A percentile compares a stretch with the other conserved stretches of the same genome.
phyloP scores from a whole-genome alignment of 192 early-diverging fungal species.

The Coemansia sp. region DNA sequence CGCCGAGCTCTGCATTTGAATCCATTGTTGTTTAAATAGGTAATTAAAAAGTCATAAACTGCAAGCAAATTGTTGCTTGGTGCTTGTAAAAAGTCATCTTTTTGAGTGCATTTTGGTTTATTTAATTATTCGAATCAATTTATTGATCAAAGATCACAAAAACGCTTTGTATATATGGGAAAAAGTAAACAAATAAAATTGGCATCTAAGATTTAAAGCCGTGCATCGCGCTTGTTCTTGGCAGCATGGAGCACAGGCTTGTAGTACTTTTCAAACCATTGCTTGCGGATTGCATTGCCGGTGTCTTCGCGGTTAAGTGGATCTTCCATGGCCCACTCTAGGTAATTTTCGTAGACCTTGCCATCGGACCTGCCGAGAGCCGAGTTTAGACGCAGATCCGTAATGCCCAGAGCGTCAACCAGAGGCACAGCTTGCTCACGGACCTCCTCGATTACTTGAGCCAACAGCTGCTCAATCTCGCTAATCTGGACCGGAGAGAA shows the following conservation, averaged over 20 bases:
- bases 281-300: slow-evolving; percentile 28
- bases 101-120: no score
- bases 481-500: slow-evolving; percentile 55
- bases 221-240: slow-evolving; percentile 18
- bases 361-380: slow-evolving; percentile 76
- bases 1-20: neutral
- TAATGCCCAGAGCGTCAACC: slow-evolving; percentile 75
- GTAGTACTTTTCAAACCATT: slow-evolving; percentile 51
- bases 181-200: neutral
- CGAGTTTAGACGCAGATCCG: slow-evolving; percentile 75
- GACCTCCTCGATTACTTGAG: slow-evolving; percentile 61
- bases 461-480: slow-evolving; percentile 56
- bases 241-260: slow-evolving; percentile 34
- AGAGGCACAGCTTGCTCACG: slow-evolving; percentile 75
- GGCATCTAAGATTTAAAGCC: no score
- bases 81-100: no score
- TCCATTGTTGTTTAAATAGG: neutral
- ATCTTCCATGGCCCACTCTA: slow-evolving; percentile 71
- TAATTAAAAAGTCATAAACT: no score
- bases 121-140: no score
- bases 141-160: neutral
- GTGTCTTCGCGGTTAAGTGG: slow-evolving; percentile 63
- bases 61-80: no score
- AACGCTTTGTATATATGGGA: neutral
- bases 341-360: slow-evolving; percentile 75